Percentiles rank a stretch among this genome's conserved stretches.
phyloP scores from a whole-genome alignment of 805 yeast species.

The Wickerhamomyces chambardii region DNA sequence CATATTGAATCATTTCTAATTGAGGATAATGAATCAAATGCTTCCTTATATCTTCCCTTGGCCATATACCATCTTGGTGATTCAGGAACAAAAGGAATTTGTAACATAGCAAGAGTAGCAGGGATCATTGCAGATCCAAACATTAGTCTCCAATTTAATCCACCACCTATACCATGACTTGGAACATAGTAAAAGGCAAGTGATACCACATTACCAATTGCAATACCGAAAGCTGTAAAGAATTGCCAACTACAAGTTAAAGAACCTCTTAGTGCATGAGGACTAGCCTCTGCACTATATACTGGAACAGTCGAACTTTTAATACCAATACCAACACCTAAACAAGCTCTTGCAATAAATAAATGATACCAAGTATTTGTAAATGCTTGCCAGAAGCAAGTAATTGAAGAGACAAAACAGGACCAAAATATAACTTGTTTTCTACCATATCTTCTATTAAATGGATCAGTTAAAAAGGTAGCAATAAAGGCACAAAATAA shows the following conservation, averaged over 20 bases:
- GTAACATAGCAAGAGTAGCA: constrained; percentile 48
- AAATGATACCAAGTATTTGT: constrained; percentile 54
- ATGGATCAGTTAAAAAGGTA: constrained; percentile 56
- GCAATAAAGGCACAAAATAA: constrained; percentile 51
- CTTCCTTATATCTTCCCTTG: constrained; percentile 51
- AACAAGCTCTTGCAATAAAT: constrained; percentile 53
- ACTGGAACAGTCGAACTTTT: constrained; percentile 74
- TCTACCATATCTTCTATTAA: constrained; percentile 50
- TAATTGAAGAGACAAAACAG: constrained; percentile 47
- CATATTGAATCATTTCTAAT: constrained; percentile 44
- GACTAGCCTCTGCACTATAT: constrained; percentile 59
- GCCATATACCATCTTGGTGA: constrained; percentile 78
- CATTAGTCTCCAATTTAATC: constrained; percentile 64
- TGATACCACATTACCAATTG: constrained; percentile 60
- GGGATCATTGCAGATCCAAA: constrained; percentile 61
- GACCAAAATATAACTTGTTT: constrained; percentile 60
- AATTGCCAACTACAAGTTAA: constrained; percentile 70
- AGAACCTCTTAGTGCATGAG: constrained; percentile 55
- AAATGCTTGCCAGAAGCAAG: constrained; percentile 67
- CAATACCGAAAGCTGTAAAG: constrained; percentile 68
- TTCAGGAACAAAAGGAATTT: constrained; percentile 63
- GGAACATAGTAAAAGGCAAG: constrained; percentile 52
- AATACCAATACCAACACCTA: constrained; percentile 63
- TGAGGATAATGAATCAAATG: constrained; percentile 38
- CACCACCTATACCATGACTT: constrained; percentile 23